Percentiles rank a stretch among this genome's conserved stretches.
These are phyloP conservation scores for Botrytis fabae DNA, from an alignment of 2,329 filamentous ascomycete species.

Conservation along the genomic window DNA sequence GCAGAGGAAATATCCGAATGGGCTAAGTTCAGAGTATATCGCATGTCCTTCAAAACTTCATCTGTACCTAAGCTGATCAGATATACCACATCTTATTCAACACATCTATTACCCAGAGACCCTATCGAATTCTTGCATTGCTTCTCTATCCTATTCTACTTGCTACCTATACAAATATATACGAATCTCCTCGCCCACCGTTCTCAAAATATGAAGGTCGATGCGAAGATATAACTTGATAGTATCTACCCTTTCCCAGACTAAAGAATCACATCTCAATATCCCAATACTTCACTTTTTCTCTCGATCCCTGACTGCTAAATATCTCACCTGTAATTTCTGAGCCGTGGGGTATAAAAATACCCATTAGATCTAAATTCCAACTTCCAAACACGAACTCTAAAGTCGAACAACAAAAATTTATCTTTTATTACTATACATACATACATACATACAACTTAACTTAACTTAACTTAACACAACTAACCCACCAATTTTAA, in stretches of 20 bases:
- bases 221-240: no score
- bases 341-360: accelerated
- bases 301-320: neutral
- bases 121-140: no score
- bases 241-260: neutral
- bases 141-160: neutral
- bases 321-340: neutral
- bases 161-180: accelerated
- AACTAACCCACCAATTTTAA: no score
- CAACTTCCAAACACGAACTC: neutral
- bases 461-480: no score
- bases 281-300: no score
- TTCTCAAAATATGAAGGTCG: no score
- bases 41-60: neutral
- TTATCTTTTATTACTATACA: no score
- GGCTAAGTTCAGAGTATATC: no score
- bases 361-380: neutral
- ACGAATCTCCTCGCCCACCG: no score
- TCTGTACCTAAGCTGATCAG: neutral
- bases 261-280: neutral
- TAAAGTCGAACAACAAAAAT: accelerated
- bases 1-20: no score
- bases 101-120: neutral
- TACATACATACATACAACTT: no score
- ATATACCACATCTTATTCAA: neutral